These are phyloP conservation scores for Phytophthora chlamydospora DNA, from an alignment of 352 stramenopile genomes.

Conservation along the genomic window DNA sequence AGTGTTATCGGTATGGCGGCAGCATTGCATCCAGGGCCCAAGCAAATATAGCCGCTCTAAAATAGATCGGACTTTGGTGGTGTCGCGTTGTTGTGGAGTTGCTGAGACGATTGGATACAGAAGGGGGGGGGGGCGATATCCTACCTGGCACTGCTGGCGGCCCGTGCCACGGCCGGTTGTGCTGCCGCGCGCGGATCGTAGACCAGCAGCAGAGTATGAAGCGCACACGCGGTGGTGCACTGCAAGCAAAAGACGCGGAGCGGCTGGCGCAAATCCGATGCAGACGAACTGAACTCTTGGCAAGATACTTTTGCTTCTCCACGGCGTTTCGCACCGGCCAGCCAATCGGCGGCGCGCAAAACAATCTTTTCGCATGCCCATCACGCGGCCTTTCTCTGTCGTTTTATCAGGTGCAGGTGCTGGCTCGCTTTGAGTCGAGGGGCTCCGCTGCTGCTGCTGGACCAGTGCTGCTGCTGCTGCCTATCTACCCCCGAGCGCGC, in stretches of 20 bases:
- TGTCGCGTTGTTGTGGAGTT: constrained; percentile 11
- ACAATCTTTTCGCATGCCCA: constrained; percentile 29
- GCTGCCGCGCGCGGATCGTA: not conserved
- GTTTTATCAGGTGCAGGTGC: constrained; percentile 35
- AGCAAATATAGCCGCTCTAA: constrained; percentile 5
- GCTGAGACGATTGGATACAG: not conserved
- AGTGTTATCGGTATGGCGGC: not conserved
- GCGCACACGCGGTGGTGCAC: too few species aligned
- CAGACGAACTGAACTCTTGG: constrained; percentile 26
- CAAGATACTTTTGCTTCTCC: constrained; percentile 39
- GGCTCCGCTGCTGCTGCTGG: constrained; percentile 9
- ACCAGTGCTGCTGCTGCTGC: not conserved
- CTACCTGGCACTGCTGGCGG: not conserved
- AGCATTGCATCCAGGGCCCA: not conserved
- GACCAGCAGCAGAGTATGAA: constrained; percentile 5
- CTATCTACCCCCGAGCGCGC: constrained; percentile 16
- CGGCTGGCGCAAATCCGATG: not conserved
- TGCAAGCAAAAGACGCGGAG: too few species aligned
- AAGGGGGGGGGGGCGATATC: constrained; percentile 4
- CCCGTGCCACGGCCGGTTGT: not conserved
- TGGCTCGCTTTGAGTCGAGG: constrained; percentile 11
- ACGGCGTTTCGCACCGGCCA: constrained; percentile 25
- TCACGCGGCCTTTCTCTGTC: constrained; percentile 25
- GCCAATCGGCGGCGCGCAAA: constrained; percentile 17
- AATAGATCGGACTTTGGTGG: constrained; percentile 15